Evolutionary conservation across 257 asterid genomes (phyloP).

Genomic region (Forsythia viridissima): DNA sequence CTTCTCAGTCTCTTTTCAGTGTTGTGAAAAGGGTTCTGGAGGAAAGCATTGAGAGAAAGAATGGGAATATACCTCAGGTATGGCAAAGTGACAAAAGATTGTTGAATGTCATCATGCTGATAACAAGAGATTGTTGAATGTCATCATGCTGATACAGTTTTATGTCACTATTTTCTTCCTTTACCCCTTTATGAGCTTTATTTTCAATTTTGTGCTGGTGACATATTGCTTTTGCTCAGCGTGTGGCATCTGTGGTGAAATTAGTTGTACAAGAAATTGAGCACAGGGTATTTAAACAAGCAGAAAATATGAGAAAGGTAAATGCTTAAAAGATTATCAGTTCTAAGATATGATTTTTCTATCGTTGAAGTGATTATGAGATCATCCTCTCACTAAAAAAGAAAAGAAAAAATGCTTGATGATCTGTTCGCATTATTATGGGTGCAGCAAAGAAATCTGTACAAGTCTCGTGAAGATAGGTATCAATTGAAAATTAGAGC

Average conservation of each 20-base stretch:
- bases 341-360: slow-evolving; percentile 18
- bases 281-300: slow-evolving; percentile 68
- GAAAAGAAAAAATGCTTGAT: not conserved
- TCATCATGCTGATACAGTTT: slow-evolving; percentile 4
- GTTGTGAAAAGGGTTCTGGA: slow-evolving; percentile 64
- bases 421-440: slow-evolving; percentile 17
- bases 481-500: slow-evolving; percentile 69
- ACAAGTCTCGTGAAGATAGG: slow-evolving; percentile 80
- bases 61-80: slow-evolving; percentile 87
- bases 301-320: slow-evolving; percentile 76
- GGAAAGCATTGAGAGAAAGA: slow-evolving; percentile 74
- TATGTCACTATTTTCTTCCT: not conserved
- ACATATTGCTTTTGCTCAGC: slow-evolving; percentile 45
- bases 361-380: slow-evolving; percentile 8
- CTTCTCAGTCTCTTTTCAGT: slow-evolving; percentile 72
- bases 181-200: not conserved
- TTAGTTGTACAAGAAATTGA: slow-evolving; percentile 85
- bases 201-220: slow-evolving; percentile 26
- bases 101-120: slow-evolving; percentile 19
- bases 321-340: slow-evolving; percentile 13
- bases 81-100: slow-evolving; percentile 22
- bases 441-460: slow-evolving; percentile 75
- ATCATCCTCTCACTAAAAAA: not conserved
- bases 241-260: slow-evolving; percentile 78
- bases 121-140: slow-evolving; percentile 21